Evolutionary conservation across 306 rosid species (phyloP).

Genomic region (Dalbergia oliveri): DNA sequence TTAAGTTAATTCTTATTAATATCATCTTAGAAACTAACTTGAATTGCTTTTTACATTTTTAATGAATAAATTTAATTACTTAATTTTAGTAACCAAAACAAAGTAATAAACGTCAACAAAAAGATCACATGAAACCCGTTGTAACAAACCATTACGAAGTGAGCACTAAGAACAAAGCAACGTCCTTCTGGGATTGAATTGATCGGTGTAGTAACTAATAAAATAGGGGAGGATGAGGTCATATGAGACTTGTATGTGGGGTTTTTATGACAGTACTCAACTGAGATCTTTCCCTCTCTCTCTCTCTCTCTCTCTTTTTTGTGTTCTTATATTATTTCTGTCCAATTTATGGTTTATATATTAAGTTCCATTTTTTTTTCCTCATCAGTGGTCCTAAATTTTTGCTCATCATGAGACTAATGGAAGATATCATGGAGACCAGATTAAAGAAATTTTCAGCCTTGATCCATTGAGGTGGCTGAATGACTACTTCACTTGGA

Average conservation of each 20-base stretch:
- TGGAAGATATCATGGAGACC: conserved; percentile 22
- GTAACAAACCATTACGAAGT: conserved; percentile 32
- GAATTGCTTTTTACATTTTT: too few species aligned
- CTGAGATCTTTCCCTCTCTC: neutral
- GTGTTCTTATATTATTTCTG: conserved; percentile 33
- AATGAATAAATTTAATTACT: too few species aligned
- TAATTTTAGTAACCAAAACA: too few species aligned
- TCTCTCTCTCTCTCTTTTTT: neutral
- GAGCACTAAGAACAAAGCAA: conserved; percentile 22
- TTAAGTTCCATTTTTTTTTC: conserved; percentile 26
- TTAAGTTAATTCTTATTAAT: too few species aligned
- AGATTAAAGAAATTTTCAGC: neutral
- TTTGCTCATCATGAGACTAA: conserved; percentile 35
- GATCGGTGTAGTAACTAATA: conserved; percentile 12
- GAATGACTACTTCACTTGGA: conserved; percentile 36
- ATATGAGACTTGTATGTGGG: conserved; percentile 28
- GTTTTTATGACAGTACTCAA: neutral
- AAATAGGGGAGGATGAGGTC: conserved; percentile 33
- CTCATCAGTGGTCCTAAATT: conserved; percentile 39
- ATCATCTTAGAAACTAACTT: too few species aligned
- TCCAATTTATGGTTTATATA: conserved; percentile 37
- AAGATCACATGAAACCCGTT: conserved; percentile 39
- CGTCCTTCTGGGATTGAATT: conserved; percentile 25
- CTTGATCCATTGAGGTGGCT: conserved; percentile 52
- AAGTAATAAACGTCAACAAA: neutral